phyloP scores from a whole-genome alignment of 2,329 filamentous ascomycete genomes.

The Amphichorda felina region DNA sequence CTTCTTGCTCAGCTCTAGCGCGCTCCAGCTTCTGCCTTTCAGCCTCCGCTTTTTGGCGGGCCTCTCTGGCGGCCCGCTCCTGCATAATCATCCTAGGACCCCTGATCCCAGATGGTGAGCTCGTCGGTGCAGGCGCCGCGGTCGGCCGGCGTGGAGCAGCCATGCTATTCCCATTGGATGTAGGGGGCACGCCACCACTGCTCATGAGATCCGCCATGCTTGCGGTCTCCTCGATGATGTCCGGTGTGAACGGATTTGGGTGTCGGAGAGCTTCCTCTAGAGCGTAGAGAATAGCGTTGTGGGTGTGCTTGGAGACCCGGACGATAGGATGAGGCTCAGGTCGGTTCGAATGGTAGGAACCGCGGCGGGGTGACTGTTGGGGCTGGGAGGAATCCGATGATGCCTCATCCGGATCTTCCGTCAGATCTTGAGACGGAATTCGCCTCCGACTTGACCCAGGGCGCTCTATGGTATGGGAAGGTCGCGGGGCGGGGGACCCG shows the following conservation, averaged over 20 bases:
- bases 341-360: conserved; percentile 13
- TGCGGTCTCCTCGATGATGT: conserved; percentile 78
- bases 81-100: conserved; percentile 90
- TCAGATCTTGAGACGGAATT: conserved; percentile 35
- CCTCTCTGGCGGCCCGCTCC: conserved; percentile 67
- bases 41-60: conserved; percentile 54
- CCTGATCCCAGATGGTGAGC: conserved; percentile 55
- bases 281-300: conserved; percentile 82
- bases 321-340: conserved; percentile 32
- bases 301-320: conserved; percentile 72
- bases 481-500: no score
- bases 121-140: conserved; percentile 36
- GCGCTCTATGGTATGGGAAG: neutral
- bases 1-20: conserved; percentile 46
- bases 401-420: conserved; percentile 30
- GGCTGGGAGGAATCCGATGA: conserved; percentile 17
- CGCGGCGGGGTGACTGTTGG: conserved; percentile 13
- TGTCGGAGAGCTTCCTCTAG: conserved; percentile 82
- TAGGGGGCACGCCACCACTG: conserved; percentile 41
- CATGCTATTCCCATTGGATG: conserved; percentile 36
- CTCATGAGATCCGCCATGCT: conserved; percentile 73
- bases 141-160: conserved; percentile 30
- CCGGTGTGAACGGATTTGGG: conserved; percentile 72
- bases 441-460: conserved; percentile 7
- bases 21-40: conserved; percentile 43